phyloP scores from a whole-genome alignment of 106 monocot species.

The Apostasia shenzhenica region DNA sequence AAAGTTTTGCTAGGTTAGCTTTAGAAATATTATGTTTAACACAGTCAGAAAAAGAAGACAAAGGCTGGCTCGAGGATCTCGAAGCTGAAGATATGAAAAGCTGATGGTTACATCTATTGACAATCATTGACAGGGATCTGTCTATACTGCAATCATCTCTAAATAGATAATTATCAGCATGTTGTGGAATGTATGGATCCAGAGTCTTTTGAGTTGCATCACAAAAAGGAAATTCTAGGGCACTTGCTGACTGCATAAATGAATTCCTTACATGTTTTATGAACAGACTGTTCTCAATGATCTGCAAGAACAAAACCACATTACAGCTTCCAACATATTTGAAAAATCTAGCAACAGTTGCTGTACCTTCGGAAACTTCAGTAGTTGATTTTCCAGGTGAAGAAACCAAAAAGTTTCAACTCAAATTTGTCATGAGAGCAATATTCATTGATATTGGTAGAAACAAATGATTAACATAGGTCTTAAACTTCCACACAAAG shows the following conservation, averaged over 20 bases:
- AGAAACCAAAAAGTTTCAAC: too few relatives aligned
- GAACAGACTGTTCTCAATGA: conserved; percentile 37
- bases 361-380: too few relatives aligned
- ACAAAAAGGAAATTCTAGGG: conserved; percentile 12
- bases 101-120: background rate
- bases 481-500: too few relatives aligned
- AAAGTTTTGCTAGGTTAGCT: background rate
- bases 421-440: too few relatives aligned
- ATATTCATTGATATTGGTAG: too few relatives aligned
- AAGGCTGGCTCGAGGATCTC: conserved; percentile 8
- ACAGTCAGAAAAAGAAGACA: conserved; percentile 6
- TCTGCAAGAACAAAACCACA: conserved; percentile 19
- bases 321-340: background rate
- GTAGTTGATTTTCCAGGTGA: too few relatives aligned
- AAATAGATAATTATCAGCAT: conserved; percentile 3
- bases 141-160: conserved; percentile 1
- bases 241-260: conserved; percentile 23
- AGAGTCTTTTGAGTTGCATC: conserved; percentile 8
- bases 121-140: background rate
- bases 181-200: background rate
- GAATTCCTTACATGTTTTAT: conserved; percentile 30
- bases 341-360: too few relatives aligned
- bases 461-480: too few relatives aligned
- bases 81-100: background rate
- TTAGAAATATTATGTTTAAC: conserved; percentile 1